Evolutionary conservation across 1,284 basidiomycete genomes (phyloP), one percentile per base, ranked within the genome.

Genomic region (Erythrobasidium hasegawianum): DNA sequence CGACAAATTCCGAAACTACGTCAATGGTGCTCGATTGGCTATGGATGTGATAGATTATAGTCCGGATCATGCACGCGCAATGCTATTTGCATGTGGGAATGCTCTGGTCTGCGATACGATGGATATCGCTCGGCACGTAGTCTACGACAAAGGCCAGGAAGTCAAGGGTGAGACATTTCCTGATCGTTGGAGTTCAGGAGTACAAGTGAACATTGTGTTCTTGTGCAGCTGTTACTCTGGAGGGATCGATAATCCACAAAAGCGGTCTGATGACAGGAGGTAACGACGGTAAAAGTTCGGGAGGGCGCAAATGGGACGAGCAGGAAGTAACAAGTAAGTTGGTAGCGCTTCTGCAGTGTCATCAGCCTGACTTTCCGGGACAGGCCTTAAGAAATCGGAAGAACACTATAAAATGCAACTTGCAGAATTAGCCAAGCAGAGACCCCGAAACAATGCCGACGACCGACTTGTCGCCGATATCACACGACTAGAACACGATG

Each of bases 211-310:
- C 33, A n/a, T 10, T 2, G 7, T 16, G n/a, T 26, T 10, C 13
- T 13, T 22, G 26, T 24, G 7, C 71, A 96, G 94, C 94, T 67
- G 95, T 99, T 9, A 95, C 96, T 0, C 81, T 99, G 45, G 94
- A 98, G 55, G 96, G 96, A 0, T 97, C 94, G 0, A 82, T 99
- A 65, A 97, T 98, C 59, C 96, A 98, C 78, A 96, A 95, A 81
- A 93, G 89, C 71, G 96, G 96, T 72, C 80, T 96, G 54, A 98
- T 98, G 75, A 98, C 96, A 39, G 96, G 96, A 79, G 96, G 96
- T 50, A 82, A 86, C 33, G 90, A 89, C 69, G 84, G 86, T 0
- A 85, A 86, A 71, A 82, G 81, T 41, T 67, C 72, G 39, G 82
- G n/a, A n/a, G n/a, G 83, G 57, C 87, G 89, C 78, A 90, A 90